Evolutionary conservation across 345 rosid genomes (phyloP).

Genomic region (Acer yangbiense): DNA sequence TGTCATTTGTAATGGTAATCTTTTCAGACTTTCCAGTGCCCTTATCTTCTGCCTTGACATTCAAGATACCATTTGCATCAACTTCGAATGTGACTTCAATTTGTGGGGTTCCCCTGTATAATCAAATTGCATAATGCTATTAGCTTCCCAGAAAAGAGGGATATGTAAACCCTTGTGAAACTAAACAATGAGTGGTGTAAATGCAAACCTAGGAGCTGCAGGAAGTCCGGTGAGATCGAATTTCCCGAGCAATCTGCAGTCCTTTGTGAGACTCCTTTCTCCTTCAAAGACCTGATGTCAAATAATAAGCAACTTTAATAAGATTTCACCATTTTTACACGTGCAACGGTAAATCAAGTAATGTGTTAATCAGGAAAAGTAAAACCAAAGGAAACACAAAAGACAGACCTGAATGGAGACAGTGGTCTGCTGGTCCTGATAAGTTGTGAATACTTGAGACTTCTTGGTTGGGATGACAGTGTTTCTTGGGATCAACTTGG

Average conservation of each 20-base stretch:
- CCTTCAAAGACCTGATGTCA: conserved; percentile 84
- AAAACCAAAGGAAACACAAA: not conserved
- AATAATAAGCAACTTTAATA: conserved; percentile 8
- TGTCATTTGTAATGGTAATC: conserved; percentile 95
- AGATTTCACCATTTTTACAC: not conserved
- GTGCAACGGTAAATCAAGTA: not conserved
- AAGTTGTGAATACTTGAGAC: conserved; percentile 96
- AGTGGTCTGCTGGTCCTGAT: conserved; percentile 97
- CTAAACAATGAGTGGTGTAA: too few species aligned
- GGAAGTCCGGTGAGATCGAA: conserved; percentile 83
- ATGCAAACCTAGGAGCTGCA: conserved; percentile 81
- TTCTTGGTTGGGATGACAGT: conserved; percentile 98
- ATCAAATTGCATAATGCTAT: conserved; percentile 7
- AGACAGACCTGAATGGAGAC: conserved; percentile 81
- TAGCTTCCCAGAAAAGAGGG: not conserved
- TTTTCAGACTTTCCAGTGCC: conserved; percentile 85
- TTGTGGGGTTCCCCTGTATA: conserved; percentile 89
- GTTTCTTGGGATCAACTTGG: conserved; percentile 97
- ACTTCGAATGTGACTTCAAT: conserved; percentile 97
- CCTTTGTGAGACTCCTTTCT: conserved; percentile 97
- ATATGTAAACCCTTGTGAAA: not conserved
- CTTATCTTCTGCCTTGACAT: conserved; percentile 93
- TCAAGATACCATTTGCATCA: conserved; percentile 91
- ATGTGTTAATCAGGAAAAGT: not conserved
- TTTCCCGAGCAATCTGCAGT: conserved; percentile 82